Percentiles rank a stretch among this genome's conserved stretches.
These are phyloP conservation scores for Diaporthe nobilis DNA, from an alignment of 2,329 filamentous ascomycete species.

Conservation along the genomic window DNA sequence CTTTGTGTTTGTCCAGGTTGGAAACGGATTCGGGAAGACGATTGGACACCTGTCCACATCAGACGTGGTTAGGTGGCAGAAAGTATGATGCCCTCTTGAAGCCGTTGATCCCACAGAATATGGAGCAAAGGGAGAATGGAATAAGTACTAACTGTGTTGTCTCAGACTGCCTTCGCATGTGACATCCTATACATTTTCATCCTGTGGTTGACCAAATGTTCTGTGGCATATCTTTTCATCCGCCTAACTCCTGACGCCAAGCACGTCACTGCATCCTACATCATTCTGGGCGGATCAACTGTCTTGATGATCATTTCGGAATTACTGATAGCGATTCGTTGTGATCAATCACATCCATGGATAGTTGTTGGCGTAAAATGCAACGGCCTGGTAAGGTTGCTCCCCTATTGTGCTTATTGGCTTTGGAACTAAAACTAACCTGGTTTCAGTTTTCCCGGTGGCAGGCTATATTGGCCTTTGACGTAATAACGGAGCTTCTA, in stretches of 20 bases:
- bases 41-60: slow-evolving; percentile 44
- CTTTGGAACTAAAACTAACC: neutral
- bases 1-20: slow-evolving; percentile 54
- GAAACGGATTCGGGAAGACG: slow-evolving; percentile 56
- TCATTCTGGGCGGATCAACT: slow-evolving; percentile 53
- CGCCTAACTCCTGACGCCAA: slow-evolving; percentile 59
- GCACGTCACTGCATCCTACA: slow-evolving; percentile 54
- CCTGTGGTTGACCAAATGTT: slow-evolving; percentile 59
- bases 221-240: slow-evolving; percentile 58
- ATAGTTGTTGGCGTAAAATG: slow-evolving; percentile 50
- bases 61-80: slow-evolving; percentile 49
- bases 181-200: slow-evolving; percentile 59
- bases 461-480: slow-evolving; percentile 55
- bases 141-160: neutral
- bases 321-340: slow-evolving; percentile 57
- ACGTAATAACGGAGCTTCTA: slow-evolving; percentile 55
- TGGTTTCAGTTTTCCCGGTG: slow-evolving; percentile 53
- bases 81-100: slow-evolving; percentile 48
- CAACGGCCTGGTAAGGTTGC: slow-evolving; percentile 51
- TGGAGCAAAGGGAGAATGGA: neutral
- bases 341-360: slow-evolving; percentile 56
- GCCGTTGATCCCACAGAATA: neutral
- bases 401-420: too few species aligned
- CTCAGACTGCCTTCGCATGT: slow-evolving; percentile 53
- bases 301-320: slow-evolving; percentile 56